These are phyloP conservation scores for Kodamaea fungicola DNA, from an alignment of 1,139 yeast genomes.

Conservation along the genomic window DNA sequence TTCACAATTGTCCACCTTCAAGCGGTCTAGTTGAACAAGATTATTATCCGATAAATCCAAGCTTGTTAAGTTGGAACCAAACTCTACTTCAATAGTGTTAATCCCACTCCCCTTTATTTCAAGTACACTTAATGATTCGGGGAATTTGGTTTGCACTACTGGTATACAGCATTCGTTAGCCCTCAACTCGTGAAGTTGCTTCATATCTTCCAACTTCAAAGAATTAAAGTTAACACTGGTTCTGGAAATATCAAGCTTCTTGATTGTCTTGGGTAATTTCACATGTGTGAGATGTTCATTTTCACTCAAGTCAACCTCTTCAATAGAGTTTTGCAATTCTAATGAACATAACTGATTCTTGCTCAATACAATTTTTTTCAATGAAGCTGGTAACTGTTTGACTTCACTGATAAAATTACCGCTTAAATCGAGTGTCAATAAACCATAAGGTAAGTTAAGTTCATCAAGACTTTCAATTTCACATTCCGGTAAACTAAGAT, in stretches of 20 bases:
- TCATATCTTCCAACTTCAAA: background rate
- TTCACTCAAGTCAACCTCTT: conserved; percentile 1
- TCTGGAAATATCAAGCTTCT: conserved; percentile 3
- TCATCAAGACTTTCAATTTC: conserved; percentile 5
- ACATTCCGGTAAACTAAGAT: conserved; percentile 8
- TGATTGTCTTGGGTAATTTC: background rate
- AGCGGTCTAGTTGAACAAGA: conserved; percentile 2
- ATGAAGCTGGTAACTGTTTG: conserved; percentile 1
- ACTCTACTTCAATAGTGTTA: conserved; percentile 2
- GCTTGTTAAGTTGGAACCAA: conserved; percentile 4
- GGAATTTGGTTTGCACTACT: conserved; percentile 1
- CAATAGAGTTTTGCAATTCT: conserved; percentile 2
- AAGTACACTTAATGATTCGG: conserved; percentile 2
- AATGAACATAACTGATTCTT: conserved; percentile 5
- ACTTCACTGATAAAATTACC: conserved; percentile 3
- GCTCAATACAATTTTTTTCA: conserved; percentile 5
- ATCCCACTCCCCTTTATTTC: conserved; percentile 5
- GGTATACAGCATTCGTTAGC: conserved; percentile 4
- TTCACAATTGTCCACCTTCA: conserved; percentile 5
- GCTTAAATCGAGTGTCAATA: conserved; percentile 5
- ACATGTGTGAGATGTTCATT: conserved; percentile 2
- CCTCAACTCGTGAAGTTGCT: conserved; percentile 1
- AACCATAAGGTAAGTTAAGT: conserved; percentile 1
- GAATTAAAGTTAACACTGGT: conserved; percentile 2
- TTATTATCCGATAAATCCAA: conserved; percentile 8